Evolutionary conservation across 2,329 filamentous ascomycete species (phyloP), one percentile per base, ranked within the genome.

Genomic region (Juglanconis oblonga): DNA sequence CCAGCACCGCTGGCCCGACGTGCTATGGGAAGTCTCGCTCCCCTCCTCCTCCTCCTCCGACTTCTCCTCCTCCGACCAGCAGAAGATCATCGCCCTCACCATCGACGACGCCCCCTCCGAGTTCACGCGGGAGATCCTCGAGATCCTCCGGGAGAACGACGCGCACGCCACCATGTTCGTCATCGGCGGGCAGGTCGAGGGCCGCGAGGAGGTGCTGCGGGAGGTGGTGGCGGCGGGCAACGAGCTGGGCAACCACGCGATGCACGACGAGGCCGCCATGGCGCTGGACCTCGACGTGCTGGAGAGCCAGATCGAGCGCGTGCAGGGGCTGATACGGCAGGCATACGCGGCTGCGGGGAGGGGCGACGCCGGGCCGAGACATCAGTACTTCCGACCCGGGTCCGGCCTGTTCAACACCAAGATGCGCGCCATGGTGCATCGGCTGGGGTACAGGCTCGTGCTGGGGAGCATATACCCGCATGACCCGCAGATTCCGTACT

Each of bases 401-500:
- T 92, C 88, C 0, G 92, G 92, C 13, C 88, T 96, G 72, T 96
- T 96, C 76, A 92, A 83, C 68, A 77, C 78, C 47, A 73, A 83
- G 17, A 93, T 96, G 86, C 79, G 89, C 24, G 72, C 74, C 38
- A 70, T 88, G 40, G 74, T 91, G 7, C 74, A 75, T 38, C 78
- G 75, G 55, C 70, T 92, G 62, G 87, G 87, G 4, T 93, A 91
- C 73, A 79, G 81, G 53, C 79, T 95, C 55, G 88, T 92, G n/a
- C 76, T 97, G 44, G 92, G 92, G 3, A 87, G 87, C 72, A 87
- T 97, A 45, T 97, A 96, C 74, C 92, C 92, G 5, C 92, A 96
- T 76, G 92, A 97, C 75, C 87, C 92, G n/a, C 92, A 96, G 79
- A 88, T 97, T 60, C 79, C 79, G 9, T 87, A 83, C 68, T 81